Evolutionary conservation across 2,329 filamentous ascomycete genomes (phyloP).

Genomic region (Aspergillus quadrilineatus): DNA sequence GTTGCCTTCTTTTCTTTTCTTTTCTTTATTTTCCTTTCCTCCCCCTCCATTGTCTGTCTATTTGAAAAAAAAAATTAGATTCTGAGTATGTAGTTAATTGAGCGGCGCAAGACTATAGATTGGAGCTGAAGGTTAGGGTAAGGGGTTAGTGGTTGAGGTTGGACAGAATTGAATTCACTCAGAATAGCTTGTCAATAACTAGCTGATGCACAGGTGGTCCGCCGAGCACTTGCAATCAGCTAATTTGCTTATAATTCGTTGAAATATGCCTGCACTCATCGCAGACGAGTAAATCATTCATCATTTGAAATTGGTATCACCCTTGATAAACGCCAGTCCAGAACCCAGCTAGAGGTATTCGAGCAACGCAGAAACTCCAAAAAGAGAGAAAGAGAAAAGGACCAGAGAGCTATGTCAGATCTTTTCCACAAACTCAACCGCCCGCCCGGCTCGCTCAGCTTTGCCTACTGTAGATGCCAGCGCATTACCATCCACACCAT

Average conservation of each 20-base stretch:
- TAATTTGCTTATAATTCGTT: neutral
- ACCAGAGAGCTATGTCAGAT: constrained; percentile 4
- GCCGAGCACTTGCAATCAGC: neutral
- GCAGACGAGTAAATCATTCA: constrained; percentile 1
- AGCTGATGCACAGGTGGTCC: no score
- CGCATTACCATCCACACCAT: constrained; percentile 33
- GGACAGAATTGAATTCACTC: constrained; percentile 12
- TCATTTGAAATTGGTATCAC: constrained; percentile 4
- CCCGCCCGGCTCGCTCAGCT: constrained; percentile 45
- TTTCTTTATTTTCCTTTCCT: constrained; percentile 11
- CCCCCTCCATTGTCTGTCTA: neutral
- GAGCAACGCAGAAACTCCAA: neutral
- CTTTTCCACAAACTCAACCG: constrained; percentile 47
- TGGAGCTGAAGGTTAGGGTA: constrained; percentile 5
- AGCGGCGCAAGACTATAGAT: constrained; percentile 21
- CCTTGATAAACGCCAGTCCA: constrained; percentile 1
- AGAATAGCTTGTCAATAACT: neutral
- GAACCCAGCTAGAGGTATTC: neutral
- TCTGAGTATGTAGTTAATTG: constrained; percentile 13
- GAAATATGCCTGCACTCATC: constrained; percentile 1
- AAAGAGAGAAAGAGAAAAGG: constrained; percentile 10
- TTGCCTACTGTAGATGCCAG: constrained; percentile 49
- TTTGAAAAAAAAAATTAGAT: constrained; percentile 12
- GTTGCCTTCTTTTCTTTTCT: neutral
- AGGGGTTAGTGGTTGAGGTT: constrained; percentile 5